Evolutionary conservation across 306 rosid genomes (phyloP).

Genomic region (Corylus americana): DNA sequence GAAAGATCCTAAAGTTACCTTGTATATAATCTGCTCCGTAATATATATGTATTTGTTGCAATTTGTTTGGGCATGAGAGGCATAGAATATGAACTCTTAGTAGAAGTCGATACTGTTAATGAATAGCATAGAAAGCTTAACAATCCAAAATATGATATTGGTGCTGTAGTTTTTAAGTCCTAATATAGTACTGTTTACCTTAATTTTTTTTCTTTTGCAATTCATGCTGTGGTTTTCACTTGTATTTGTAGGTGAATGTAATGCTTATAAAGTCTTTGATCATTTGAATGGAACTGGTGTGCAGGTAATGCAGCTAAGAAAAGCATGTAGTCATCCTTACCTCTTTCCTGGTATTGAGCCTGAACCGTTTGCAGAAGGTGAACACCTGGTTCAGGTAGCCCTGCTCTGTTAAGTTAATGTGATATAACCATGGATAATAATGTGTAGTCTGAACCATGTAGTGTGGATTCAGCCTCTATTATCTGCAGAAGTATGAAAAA

Average conservation of each 20-base stretch:
- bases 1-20: not conserved
- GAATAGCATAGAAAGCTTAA: not conserved
- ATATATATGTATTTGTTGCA: not conserved
- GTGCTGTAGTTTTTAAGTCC: conserved; percentile 13
- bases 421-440: not conserved
- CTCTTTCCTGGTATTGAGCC: conserved; percentile 97
- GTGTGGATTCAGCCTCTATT: not conserved
- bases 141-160: conserved; percentile 5
- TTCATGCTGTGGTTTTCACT: conserved; percentile 5
- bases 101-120: not conserved
- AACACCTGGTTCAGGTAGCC: conserved; percentile 86
- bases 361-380: conserved; percentile 97
- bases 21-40: not conserved
- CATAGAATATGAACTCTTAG: not conserved
- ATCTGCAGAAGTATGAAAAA: not conserved
- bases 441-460: not conserved
- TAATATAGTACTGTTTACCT: not conserved
- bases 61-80: not conserved
- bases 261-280: conserved; percentile 4
- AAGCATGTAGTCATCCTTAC: conserved; percentile 95
- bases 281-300: conserved; percentile 25
- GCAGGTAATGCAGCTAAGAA: conserved; percentile 86
- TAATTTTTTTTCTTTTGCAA: not conserved
- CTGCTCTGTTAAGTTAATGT: conserved; percentile 8
- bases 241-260: conserved; percentile 17